Percentiles rank a stretch among this genome's conserved stretches.
Evolutionary conservation across 495 filamentous ascomycete species (phyloP).

Genomic region (Xylaria grammica): DNA sequence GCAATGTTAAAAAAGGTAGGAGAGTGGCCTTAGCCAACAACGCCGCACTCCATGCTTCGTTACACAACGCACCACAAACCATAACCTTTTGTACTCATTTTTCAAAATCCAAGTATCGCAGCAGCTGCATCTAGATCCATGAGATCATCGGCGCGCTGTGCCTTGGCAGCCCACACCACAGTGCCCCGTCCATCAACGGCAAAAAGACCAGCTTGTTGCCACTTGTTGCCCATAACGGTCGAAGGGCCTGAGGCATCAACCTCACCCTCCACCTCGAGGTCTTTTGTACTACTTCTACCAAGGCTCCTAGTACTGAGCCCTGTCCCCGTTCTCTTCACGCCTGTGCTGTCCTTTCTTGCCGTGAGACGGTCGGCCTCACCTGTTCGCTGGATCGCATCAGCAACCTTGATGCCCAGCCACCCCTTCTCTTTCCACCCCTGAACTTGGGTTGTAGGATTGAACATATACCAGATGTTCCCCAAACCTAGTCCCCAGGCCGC

Average conservation of each 20-base stretch:
- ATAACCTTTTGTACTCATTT: too few relatives aligned
- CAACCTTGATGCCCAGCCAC: constrained; percentile 48
- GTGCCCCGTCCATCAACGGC: constrained; percentile 59
- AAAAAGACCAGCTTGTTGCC: constrained; percentile 63
- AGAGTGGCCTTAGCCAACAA: not conserved
- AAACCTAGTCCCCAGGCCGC: constrained; percentile 60
- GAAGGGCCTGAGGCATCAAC: constrained; percentile 32
- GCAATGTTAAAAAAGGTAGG: too few relatives aligned
- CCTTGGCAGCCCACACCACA: constrained; percentile 56
- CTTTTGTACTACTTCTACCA: constrained; percentile 20
- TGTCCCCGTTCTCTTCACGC: constrained; percentile 11
- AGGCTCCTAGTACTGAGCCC: constrained; percentile 7
- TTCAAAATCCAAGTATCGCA: constrained; percentile 38
- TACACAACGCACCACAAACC: not conserved
- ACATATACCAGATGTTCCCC: constrained; percentile 53
- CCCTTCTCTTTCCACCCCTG: constrained; percentile 51
- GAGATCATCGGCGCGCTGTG: constrained; percentile 55
- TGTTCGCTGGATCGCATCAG: constrained; percentile 40
- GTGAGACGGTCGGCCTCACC: constrained; percentile 26
- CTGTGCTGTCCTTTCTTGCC: not conserved
- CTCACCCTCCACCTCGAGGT: constrained; percentile 22
- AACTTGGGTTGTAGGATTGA: constrained; percentile 50
- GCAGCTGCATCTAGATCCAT: constrained; percentile 58
- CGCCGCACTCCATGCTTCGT: constrained; percentile 5
- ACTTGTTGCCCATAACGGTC: constrained; percentile 65